Base-by-base conservation (phyloP, 192 early-diverging fungal species). In the Jimgerdemannia lactiflua region DNA sequence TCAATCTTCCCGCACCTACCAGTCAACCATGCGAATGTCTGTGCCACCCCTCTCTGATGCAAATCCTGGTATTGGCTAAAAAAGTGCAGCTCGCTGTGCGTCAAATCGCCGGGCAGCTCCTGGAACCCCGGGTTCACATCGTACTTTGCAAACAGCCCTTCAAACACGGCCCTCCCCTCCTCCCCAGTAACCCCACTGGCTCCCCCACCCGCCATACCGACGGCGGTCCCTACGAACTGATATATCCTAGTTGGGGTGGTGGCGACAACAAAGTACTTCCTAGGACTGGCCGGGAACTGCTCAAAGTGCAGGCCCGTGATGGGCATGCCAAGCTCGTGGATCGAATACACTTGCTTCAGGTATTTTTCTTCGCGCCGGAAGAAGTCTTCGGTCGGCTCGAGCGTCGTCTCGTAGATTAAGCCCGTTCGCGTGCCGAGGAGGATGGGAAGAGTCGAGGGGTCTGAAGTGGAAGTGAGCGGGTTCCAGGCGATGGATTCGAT, bases 401-500 rank as follows among this genome's bases (percentile, higher is more conserved):
- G 79, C 66, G 95, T 95, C 6, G 94, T 92, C 80, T 99, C 97
- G 80, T 91, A 97, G 67, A 99, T 90, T 65, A 91, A 86, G 17
- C 97, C 97, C 67, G 94, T 91, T 71, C 92, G 90, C 4, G 91
- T 92, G 39, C 95, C 97, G 64, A 99, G 81, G 71, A 99, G 85
- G 54, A 98, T 93, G 10, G 92, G 86, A 65, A 90, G 90, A 3
- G 97, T 97, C 0, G 94, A 92, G 4, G 85, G 80, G 43, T 88
- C 89, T 0, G 72, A 79, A 1, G 79, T 69, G 4, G 81, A 77
- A 49, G 84, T 88, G 39, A 81, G 74, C 69, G 89, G 86, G 64
- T 93, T 96, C 97, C 97, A 99, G 3, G 94, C 96, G n/a, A 98
- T 90, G 0, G 93, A 93, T 43, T 95, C 93, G 66, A 97, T 88